Base-by-base conservation (phyloP, 495 filamentous ascomycete species). In the Emericellopsis terricola region DNA sequence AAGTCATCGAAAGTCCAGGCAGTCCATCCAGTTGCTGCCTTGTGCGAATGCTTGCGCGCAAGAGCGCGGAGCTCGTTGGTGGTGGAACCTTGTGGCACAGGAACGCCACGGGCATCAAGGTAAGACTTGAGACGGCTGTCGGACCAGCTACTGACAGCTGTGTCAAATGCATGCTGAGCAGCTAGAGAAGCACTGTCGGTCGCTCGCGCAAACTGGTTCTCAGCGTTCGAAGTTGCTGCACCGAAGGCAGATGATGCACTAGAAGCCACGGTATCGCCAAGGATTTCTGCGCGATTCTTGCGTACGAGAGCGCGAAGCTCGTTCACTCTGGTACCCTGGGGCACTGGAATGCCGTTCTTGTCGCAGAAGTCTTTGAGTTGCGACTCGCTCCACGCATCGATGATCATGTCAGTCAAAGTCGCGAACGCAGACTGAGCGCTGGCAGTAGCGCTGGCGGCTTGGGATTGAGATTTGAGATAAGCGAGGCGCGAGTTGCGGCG, bases 281-380 rank as follows among this genome's bases (percentile, higher is more conserved):
- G 58, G 36, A 93, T 60, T 32, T 73, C 65, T 29, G 75, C 69
- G 31, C 81, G 81, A 62, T 94, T 68, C 64, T 92, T 91, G 45
- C 89, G 81, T 34, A 85, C 82, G 31, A 96, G 72, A 31, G 89
- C 73, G 59, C 19, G 68, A 33, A 79, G 56, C 44, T 80, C 72
- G 38, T 79, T 77, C 23, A 68, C 50, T 32, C 53, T 74, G 21
- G 70, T 73, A 19, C 77, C 78, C 53, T 82, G 78, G 29, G 77
- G 78, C 28, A 66, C 69, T 8, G 73, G 47, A 33, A 97, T 83
- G 43, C 71, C 65, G 49, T 96, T 81, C 52, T 77, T 78, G 62
- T 97, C 86, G 33, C 81, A 71, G 65, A 94, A 94, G 20, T 84
- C 69, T 62, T 96, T 94, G 30, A 97, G 56, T 47, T 91, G 62